phyloP scores from a whole-genome alignment of 1,284 basidiomycete species.

The Neolentinus lepideus region DNA sequence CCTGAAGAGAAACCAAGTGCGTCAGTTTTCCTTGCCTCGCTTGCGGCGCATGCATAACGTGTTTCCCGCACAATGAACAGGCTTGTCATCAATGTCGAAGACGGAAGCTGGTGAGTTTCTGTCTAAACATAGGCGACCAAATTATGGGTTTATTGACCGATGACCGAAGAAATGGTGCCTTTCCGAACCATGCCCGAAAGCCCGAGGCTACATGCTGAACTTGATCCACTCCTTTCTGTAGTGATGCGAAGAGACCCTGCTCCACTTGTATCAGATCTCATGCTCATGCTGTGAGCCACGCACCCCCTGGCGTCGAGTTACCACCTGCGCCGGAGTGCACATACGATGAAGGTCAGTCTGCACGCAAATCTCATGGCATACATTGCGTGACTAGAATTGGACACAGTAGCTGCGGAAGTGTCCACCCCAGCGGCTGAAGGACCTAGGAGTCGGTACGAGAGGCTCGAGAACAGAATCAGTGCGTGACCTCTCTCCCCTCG shows the following conservation, averaged over 20 bases:
- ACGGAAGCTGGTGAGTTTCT: conserved; percentile 56
- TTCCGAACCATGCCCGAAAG: conserved; percentile 9
- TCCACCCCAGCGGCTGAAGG: conserved; percentile 31
- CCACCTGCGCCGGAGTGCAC: conserved; percentile 21
- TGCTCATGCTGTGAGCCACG: conserved; percentile 20
- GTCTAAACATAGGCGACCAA: conserved; percentile 5
- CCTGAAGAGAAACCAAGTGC: conserved; percentile 13
- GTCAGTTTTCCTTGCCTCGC: neutral
- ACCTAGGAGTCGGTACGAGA: conserved; percentile 53
- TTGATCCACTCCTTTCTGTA: conserved; percentile 19
- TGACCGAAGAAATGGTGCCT: conserved; percentile 53
- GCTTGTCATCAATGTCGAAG: conserved; percentile 52
- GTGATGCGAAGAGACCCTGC: conserved; percentile 41
- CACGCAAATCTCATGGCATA: neutral
- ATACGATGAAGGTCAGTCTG: conserved; percentile 19
- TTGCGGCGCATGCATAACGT: neutral
- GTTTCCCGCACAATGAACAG: conserved; percentile 9
- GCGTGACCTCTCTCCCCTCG: conserved; percentile 18
- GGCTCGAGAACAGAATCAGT: conserved; percentile 62
- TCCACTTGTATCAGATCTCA: conserved; percentile 26
- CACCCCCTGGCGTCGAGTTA: conserved; percentile 13
- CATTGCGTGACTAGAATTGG: neutral
- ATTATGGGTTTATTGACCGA: conserved; percentile 4
- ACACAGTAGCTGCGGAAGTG: conserved; percentile 29
- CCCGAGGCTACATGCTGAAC: conserved; percentile 3